These are phyloP conservation scores for Panellus pusillus DNA, from an alignment of 768 basidiomycete genomes.

Conservation along the genomic window DNA sequence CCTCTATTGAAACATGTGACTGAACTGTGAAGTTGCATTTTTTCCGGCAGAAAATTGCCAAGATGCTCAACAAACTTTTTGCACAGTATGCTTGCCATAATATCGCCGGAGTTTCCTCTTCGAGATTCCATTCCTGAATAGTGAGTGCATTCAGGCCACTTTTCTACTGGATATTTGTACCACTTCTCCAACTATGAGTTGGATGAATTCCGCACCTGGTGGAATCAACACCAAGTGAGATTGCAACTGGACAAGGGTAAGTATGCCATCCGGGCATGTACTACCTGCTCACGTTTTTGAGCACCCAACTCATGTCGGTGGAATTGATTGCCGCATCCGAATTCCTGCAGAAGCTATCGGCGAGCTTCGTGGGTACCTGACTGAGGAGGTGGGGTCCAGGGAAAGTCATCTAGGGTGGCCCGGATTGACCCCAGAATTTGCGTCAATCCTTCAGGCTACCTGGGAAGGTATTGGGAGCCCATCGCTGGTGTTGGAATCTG, in stretches of 20 bases:
- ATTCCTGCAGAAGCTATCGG: not conserved
- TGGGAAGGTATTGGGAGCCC: not conserved
- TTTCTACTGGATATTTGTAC: conserved; percentile 23
- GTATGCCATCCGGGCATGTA: conserved; percentile 20
- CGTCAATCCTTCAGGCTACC: not conserved
- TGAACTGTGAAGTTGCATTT: too few species aligned
- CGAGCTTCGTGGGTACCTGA: conserved; percentile 1
- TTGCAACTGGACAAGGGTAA: conserved; percentile 14
- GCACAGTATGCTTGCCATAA: too few species aligned
- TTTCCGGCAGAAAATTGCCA: too few species aligned
- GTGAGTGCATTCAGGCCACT: conserved; percentile 9
- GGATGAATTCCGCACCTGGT: conserved; percentile 19
- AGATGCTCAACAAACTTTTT: too few species aligned
- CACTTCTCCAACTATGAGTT: conserved; percentile 19
- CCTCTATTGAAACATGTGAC: too few species aligned
- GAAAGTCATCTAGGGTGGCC: conserved; percentile 5
- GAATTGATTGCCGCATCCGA: conserved; percentile 2
- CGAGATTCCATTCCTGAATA: too few species aligned
- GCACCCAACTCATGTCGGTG: not conserved
- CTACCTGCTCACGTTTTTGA: not conserved
- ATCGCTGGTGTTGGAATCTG: not conserved
- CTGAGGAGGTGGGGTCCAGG: conserved; percentile 10
- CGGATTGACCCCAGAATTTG: conserved; percentile 2
- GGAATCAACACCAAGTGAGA: conserved; percentile 22
- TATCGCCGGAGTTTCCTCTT: too few species aligned